Conservation (phyloP, 805 yeast species). For the Lachancea thermotolerans region DNA sequence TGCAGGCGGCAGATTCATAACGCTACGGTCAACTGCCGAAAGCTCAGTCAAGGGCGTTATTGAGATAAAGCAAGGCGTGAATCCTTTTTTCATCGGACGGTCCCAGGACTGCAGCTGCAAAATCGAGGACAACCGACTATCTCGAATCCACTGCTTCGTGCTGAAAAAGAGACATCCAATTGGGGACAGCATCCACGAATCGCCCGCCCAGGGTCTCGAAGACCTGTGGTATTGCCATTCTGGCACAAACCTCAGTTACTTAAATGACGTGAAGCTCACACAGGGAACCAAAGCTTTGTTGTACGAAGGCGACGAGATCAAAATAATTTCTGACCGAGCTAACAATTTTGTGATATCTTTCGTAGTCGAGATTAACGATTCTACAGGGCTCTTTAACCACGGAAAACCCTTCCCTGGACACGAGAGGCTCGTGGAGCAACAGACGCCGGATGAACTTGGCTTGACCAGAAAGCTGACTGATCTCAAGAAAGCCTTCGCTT, state of each 20-base stretch:
- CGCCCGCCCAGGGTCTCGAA: conserved; percentile 67
- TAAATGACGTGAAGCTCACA: conserved; percentile 54
- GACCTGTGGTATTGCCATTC: conserved; percentile 76
- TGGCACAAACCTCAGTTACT: conserved; percentile 72
- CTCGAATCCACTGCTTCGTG: conserved; percentile 76
- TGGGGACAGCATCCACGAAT: conserved; percentile 49
- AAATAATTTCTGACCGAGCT: conserved; percentile 56
- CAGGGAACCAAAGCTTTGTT: conserved; percentile 57
- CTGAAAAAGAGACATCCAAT: conserved; percentile 57
- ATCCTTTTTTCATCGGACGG: conserved; percentile 70
- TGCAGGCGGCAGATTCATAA: conserved; percentile 51
- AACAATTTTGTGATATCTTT: conserved; percentile 49
- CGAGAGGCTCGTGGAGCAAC: conserved; percentile 15
- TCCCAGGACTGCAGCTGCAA: conserved; percentile 52
- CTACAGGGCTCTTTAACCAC: conserved; percentile 56
- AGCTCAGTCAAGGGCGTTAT: conserved; percentile 44
- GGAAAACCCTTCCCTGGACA: conserved; percentile 30
- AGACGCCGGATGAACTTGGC: conserved; percentile 22
- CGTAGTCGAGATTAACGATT: conserved; percentile 45
- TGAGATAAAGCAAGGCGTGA: conserved; percentile 58
- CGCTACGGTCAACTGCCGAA: conserved; percentile 45
- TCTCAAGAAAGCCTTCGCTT: conserved; percentile 13
- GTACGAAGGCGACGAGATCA: conserved; percentile 58
- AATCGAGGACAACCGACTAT: conserved; percentile 67
- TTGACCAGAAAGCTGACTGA: conserved; percentile 17